A percentile compares a stretch with the other conserved stretches of the same genome.
Conservation (phyloP, 345 rosid species). For the Cardiospermum halicacabum region DNA sequence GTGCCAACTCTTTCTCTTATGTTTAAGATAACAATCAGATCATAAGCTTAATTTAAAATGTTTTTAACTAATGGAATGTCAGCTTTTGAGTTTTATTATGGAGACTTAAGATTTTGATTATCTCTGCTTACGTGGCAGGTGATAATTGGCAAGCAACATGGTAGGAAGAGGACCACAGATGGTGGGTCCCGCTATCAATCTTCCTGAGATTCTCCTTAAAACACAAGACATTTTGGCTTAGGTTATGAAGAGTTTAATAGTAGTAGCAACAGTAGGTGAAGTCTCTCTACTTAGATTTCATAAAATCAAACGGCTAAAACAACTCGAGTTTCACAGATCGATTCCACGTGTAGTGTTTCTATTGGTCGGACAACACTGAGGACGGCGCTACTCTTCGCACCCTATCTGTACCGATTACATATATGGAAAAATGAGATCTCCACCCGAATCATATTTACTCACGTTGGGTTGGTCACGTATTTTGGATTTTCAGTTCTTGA, state of each 20-base stretch:
- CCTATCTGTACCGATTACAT: not conserved
- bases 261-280: no score
- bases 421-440: not conserved
- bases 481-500: slow-evolving; percentile 4
- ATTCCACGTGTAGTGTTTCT: not conserved
- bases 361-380: not conserved
- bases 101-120: no score
- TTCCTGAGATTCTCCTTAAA: slow-evolving; percentile 2
- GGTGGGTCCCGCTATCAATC: not conserved
- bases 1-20: slow-evolving; percentile 4
- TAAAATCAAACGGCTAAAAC: not conserved
- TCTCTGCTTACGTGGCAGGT: not conserved
- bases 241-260: not conserved
- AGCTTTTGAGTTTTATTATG: no score
- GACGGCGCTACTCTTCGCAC: not conserved
- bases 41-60: no score
- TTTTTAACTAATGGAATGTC: no score
- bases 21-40: no score
- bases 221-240: not conserved
- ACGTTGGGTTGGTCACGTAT: slow-evolving; percentile 31
- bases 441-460: slow-evolving; percentile 15
- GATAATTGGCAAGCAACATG: not conserved
- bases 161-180: not conserved
- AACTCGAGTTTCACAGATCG: not conserved
- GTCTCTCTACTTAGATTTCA: no score